phyloP scores from a whole-genome alignment of 352 stramenopile species.

The Peronospora farinosa region DNA sequence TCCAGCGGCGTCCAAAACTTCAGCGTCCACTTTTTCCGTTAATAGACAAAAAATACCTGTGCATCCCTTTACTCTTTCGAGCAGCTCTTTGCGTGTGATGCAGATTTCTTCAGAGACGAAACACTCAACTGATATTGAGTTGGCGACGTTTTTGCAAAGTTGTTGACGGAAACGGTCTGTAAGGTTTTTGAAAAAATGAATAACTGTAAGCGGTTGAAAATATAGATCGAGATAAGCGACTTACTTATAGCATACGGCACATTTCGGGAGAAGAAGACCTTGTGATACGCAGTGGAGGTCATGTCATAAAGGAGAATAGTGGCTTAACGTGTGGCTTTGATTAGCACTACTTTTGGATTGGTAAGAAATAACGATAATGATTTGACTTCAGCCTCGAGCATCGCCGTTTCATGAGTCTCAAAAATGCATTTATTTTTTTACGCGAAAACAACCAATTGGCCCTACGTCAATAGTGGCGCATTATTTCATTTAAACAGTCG shows the following conservation, averaged over 20 bases:
- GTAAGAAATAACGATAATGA: no score
- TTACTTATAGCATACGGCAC: constrained; percentile 63
- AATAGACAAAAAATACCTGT: constrained; percentile 60
- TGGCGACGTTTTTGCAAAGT: constrained; percentile 16
- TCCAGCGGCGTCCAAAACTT: constrained; percentile 51
- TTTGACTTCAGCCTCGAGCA: no score
- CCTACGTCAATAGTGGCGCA: no score
- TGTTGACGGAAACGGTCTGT: constrained; percentile 33
- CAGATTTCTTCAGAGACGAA: constrained; percentile 28
- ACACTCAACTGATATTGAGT: constrained; percentile 20
- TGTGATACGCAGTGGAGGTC: constrained; percentile 23
- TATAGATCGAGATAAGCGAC: not conserved
- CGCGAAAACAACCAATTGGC: no score
- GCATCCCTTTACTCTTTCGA: constrained; percentile 41
- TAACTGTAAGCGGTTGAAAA: not conserved
- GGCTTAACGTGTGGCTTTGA: no score
- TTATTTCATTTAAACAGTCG: no score
- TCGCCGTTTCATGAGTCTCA: no score
- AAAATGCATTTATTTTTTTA: no score
- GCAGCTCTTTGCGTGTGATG: constrained; percentile 44
- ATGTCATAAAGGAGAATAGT: constrained; percentile 16
- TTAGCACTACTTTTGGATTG: no score
- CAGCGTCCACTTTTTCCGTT: constrained; percentile 64
- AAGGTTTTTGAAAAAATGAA: not conserved
- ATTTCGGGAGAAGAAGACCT: constrained; percentile 68